Evolutionary conservation across 805 yeast species (phyloP), one percentile per base, ranked within the genome.

Genomic region (Kuraishia borneana): DNA sequence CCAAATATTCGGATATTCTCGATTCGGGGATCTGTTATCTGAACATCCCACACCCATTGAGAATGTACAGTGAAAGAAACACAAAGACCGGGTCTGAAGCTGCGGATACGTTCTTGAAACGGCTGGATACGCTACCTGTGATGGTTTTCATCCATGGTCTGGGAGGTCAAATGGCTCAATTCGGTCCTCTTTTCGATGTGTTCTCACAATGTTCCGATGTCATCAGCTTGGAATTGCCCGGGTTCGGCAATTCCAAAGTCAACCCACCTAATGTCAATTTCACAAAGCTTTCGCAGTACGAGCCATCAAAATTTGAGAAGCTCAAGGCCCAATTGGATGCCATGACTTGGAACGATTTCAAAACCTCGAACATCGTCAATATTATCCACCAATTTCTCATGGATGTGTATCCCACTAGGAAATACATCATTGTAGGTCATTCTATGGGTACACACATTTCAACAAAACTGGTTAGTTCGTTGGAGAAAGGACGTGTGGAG

Each of bases 91-190:
- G 18, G 7, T 10, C 12, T 28, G 26, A n/a, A 19, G 13, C 34
- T 18, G 18, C 28, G 8, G n/a, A 14, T 10, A 16, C 13, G 26
- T 31, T 31, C 21, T 12, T 31, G 19, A 19, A 31, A 17, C n/a
- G 18, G 13, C 34, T 31, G 5, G 34, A 63, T 18, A 60, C 60
- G 10, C 48, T 74, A 27, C 94, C 94, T 0, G 58, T 76, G 2
- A 53, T 81, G 5, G 55, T 84, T 2, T 71, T 85, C 37, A 49
- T 88, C 14, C 96, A 87, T 58, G 97, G 97, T 0, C 54, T 89
- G 16, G 97, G 96, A 2, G 97, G 97, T 2, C 89, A 78, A 45
- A 61, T 83, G 50, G 73, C 84, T 17, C 96, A 87, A 51, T 88
- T 88, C 51, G 92, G 83, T 46, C 76, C 79, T 1, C 57, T 83